These are phyloP conservation scores for Stephanodiscus triporus DNA, from an alignment of 108 stramenopile genomes.

Conservation along the genomic window DNA sequence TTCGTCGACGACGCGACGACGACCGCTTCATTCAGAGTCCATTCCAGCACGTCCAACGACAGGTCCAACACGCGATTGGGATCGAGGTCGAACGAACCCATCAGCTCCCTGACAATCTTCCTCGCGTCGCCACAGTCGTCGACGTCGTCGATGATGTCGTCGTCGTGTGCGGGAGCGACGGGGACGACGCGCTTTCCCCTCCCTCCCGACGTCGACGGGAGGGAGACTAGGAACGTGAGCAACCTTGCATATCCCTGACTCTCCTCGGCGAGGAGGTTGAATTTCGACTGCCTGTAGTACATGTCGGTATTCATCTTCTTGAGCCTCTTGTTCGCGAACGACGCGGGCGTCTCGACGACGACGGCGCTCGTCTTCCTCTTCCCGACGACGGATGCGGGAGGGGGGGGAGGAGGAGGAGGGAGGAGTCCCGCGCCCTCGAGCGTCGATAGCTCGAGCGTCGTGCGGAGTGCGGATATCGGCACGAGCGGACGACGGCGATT, in stretches of 20 bases:
- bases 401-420: conserved; percentile 18
- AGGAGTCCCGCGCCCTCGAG: conserved; percentile 32
- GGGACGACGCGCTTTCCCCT: too few species aligned
- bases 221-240: conserved; percentile 38
- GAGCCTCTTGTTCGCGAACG: conserved; percentile 51
- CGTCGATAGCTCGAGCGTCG: conserved; percentile 33
- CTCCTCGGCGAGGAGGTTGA: conserved; percentile 93
- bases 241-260: conserved; percentile 94
- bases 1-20: neutral
- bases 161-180: neutral
- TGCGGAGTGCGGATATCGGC: conserved; percentile 23
- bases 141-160: neutral
- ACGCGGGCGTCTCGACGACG: conserved; percentile 4
- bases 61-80: conserved; percentile 94
- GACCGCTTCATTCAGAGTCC: conserved; percentile 33
- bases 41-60: conserved; percentile 82
- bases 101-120: conserved; percentile 47
- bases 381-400: neutral
- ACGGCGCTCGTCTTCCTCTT: neutral
- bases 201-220: neutral
- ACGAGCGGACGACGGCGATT: conserved; percentile 29
- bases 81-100: conserved; percentile 95
- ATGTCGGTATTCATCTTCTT: conserved; percentile 82
- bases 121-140: conserved; percentile 3
- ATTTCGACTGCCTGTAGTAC: conserved; percentile 92